Conservation (phyloP, 352 stramenopile species). For the Phytopythium sindhum region DNA sequence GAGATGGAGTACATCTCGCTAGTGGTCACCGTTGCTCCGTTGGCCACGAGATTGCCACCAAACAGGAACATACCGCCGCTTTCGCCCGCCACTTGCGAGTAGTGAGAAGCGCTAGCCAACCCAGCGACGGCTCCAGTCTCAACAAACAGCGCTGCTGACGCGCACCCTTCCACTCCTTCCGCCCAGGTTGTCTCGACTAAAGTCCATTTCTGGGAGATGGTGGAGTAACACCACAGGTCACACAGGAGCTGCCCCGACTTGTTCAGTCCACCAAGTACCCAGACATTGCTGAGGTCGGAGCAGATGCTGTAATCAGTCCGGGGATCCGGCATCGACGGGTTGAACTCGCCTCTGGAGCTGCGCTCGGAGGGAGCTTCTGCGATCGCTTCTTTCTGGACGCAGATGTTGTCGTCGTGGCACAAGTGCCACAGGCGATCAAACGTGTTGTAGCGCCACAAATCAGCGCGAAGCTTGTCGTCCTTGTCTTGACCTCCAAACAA, state of each 20-base stretch:
- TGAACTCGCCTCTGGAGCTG: constrained; percentile 34
- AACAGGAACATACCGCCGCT: constrained; percentile 40
- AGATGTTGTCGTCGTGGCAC: constrained; percentile 80
- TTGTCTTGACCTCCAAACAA: constrained; percentile 81
- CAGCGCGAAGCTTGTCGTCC: constrained; percentile 70
- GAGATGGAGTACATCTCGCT: constrained; percentile 34
- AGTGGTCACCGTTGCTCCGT: constrained; percentile 18
- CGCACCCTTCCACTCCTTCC: constrained; percentile 40
- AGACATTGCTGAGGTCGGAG: constrained; percentile 78
- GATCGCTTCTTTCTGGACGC: constrained; percentile 17
- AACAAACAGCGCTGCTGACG: constrained; percentile 41
- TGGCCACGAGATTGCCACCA: constrained; percentile 28
- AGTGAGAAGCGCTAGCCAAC: constrained; percentile 32
- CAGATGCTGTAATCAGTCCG: constrained; percentile 68
- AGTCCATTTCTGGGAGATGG: constrained; percentile 63
- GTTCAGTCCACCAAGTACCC: constrained; percentile 66
- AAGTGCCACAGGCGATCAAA: constrained; percentile 87
- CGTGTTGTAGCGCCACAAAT: constrained; percentile 85
- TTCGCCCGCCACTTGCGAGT: constrained; percentile 13
- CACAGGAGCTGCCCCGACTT: constrained; percentile 41
- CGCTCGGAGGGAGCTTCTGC: constrained; percentile 5
- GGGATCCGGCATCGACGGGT: constrained; percentile 43
- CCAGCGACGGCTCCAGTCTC: constrained; percentile 46
- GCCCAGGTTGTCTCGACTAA: constrained; percentile 48
- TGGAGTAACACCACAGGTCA: constrained; percentile 81